Evolutionary conservation across 768 basidiomycete genomes (phyloP), one percentile per base, ranked within the genome.

Genomic region (Pleurotus giganteus): DNA sequence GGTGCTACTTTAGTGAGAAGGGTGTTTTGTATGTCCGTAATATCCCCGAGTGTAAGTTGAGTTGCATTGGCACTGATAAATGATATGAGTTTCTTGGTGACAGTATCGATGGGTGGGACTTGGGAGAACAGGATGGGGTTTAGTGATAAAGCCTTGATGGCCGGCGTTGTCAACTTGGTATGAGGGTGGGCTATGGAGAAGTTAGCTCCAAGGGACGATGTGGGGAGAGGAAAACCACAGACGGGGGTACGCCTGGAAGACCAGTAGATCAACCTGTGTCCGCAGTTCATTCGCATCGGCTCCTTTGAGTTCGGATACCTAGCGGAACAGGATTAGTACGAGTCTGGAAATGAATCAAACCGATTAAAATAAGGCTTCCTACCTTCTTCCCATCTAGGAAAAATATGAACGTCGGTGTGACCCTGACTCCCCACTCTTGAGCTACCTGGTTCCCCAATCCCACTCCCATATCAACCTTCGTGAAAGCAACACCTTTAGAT

Each of bases 361-460:
- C 1, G 15, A 41, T 26, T 11, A 45, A 43, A 4, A 23, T 50
- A n/a, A 27, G 13, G 36, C 12, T 2, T 56, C 71, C 42, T 37
- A 88, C 89, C 83, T 89, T 85, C 47, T 79, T 74, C 1, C 86
- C 91, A 56, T 89, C 78, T 57, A 86, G 68, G 73, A 93, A 98
- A 71, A 97, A 94, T 36, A 89, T 72, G 63, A 98, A 96, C 0
- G 92, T 94, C 4, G 94, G 95, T 2, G 91, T 96, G 15, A 80
- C 93, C 13, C 78, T 69, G 1, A 97, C 82, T 12, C 80, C 75
- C 72, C 81, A 89, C 66, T 85, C 74, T 1, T 68, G 57, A 0
- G 87, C 89, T 13, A 96, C 70, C 51, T 73, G 72, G 2, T 69
- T 63, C 0, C 88, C 88, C 68, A 82, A 68, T 0, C 88, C 89